Evolutionary conservation across 2,329 filamentous ascomycete genomes (phyloP), one percentile per base, ranked within the genome.

Genomic region (Xylaria sp.): DNA sequence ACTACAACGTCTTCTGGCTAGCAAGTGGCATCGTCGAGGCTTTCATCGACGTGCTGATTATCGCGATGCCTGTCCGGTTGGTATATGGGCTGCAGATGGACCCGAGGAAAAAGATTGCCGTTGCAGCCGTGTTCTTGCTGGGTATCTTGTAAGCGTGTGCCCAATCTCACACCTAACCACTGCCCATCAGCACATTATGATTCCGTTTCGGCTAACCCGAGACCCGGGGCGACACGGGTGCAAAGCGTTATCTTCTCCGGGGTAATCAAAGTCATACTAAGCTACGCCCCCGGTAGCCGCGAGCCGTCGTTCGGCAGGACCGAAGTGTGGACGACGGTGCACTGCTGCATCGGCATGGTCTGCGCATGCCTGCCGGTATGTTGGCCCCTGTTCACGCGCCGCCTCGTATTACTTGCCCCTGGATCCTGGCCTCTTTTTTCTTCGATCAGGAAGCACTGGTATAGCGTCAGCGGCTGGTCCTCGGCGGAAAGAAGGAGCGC

Each of bases 361-460:
- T 67, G 65, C 45, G 62, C 62, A 1, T 63, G 60, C 21, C 54
- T 65, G n/a, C 64, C 65, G 4, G 61, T 65, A 34, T 64, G 29
- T 17, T 62, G 40, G 60, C 50, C 50, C 1, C 19, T 54, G 4
- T 38, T 61, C n/a, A 39, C 42, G n/a, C n/a, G n/a, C 22, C 45
- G 34, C 2, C 42, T 60, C 13, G 21, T 21, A 21, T 52, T 52
- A 13, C 22, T 52, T 16, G 40, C 11, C 9, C 22, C 18, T 2
- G 42, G 34, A 2, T 4, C 26, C 7, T 44, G 24, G 24, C 40
- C 48, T 8, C 24, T 21, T 8, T n/a, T 44, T 34, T 42, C 41
- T 5, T 51, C 43, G 8, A 37, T 51, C n/a, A 19, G 38, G 37
- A 41, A 51, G 18, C 41, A 41, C 17, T 46, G 37, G 29, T 41